Conservation (phyloP, 228 moss, liverwort and hornwort species). For the Sphagnum magellanicum region DNA sequence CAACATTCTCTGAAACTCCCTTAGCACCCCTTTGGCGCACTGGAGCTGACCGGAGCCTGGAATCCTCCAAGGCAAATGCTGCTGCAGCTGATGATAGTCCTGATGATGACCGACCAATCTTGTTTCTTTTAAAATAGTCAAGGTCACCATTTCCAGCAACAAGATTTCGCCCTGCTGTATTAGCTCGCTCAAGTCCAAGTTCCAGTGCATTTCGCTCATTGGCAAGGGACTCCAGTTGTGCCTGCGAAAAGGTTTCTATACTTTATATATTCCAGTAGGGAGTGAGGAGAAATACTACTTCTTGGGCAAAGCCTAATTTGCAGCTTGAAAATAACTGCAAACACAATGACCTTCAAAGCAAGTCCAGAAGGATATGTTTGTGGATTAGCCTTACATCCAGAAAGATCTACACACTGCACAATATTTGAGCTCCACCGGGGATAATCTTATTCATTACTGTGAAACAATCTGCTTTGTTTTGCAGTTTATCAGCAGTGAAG, state of each 20-base stretch:
- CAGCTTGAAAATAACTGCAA: too few species aligned
- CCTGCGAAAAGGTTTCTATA: slow-evolving; percentile 21
- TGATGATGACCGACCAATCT: slow-evolving; percentile 57
- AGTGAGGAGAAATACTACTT: too few species aligned
- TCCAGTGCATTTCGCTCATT: slow-evolving; percentile 81
- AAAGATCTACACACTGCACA: too few species aligned
- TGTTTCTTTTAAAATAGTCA: slow-evolving; percentile 70
- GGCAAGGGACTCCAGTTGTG: slow-evolving; percentile 76
- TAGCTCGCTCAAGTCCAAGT: slow-evolving; percentile 59
- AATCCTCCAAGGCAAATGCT: slow-evolving; percentile 56
- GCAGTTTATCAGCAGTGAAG: too few species aligned
- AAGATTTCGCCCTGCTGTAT: slow-evolving; percentile 52
- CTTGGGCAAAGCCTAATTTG: too few species aligned
- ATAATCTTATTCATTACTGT: too few species aligned
- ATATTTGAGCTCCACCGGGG: too few species aligned
- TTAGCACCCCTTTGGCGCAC: slow-evolving; percentile 70
- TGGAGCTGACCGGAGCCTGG: slow-evolving; percentile 41
- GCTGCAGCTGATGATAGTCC: slow-evolving; percentile 43
- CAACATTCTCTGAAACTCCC: slow-evolving; percentile 62
- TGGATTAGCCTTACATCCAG: not conserved
- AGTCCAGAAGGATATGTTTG: not conserved
- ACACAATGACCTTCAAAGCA: too few species aligned
- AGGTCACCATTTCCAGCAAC: slow-evolving; percentile 56
- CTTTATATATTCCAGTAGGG: too few species aligned
- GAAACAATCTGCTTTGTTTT: too few species aligned